Evolutionary conservation across 768 basidiomycete species (phyloP).

Genomic region (Tylopilus felleus): DNA sequence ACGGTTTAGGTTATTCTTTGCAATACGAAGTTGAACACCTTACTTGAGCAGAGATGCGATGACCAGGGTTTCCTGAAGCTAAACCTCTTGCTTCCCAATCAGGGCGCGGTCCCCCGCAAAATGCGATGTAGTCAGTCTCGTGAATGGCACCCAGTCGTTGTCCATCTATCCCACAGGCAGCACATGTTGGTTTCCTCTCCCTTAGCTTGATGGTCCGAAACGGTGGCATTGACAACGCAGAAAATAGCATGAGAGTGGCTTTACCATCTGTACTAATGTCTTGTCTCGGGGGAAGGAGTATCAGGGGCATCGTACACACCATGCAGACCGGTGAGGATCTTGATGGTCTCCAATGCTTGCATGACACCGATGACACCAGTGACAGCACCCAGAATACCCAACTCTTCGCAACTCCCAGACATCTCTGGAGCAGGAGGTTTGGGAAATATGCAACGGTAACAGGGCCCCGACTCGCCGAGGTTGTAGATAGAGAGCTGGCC

Average conservation of each 20-base stretch:
- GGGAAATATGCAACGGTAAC: conserved; percentile 94
- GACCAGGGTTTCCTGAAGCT: conserved; percentile 34
- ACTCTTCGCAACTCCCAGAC: conserved; percentile 79
- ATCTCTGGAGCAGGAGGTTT: conserved; percentile 62
- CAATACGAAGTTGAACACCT: neutral
- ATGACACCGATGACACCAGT: conserved; percentile 87
- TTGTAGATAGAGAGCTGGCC: conserved; percentile 82
- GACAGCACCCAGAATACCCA: conserved; percentile 84
- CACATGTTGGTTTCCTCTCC: conserved; percentile 62
- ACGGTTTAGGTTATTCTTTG: neutral
- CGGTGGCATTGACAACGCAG: conserved; percentile 62
- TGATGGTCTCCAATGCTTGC: conserved; percentile 88
- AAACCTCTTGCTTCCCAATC: conserved; percentile 64
- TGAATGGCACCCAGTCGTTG: conserved; percentile 45
- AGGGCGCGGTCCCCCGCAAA: conserved; percentile 73
- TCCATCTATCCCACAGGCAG: conserved; percentile 64
- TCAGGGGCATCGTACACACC: conserved; percentile 37
- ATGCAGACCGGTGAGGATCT: conserved; percentile 65
- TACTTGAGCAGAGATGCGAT: conserved; percentile 47
- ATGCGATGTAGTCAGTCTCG: conserved; percentile 75
- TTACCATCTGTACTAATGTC: conserved; percentile 43
- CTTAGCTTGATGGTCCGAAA: conserved; percentile 87
- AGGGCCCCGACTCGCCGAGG: conserved; percentile 67
- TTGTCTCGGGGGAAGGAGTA: conserved; percentile 1
- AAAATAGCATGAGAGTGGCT: conserved; percentile 70